phyloP scores from a whole-genome alignment of 2,329 filamentous ascomycete genomes.

The Penicillium rolfsii region DNA sequence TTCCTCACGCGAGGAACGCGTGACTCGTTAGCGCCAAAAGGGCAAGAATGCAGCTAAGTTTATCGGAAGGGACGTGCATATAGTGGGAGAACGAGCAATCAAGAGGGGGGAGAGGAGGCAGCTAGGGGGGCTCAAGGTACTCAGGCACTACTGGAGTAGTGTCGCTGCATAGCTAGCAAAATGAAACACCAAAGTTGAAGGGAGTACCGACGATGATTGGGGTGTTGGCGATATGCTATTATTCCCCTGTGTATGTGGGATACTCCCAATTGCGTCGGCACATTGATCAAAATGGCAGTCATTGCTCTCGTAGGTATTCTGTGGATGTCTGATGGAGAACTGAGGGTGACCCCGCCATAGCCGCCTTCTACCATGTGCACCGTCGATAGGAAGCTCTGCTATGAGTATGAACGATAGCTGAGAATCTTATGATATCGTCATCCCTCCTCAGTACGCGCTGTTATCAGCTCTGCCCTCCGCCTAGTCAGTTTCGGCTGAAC shows the following conservation, averaged over 20 bases:
- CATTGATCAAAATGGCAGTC: neutral
- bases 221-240: neutral
- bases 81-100: neutral
- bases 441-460: neutral
- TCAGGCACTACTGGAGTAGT: no score
- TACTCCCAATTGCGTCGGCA: neutral
- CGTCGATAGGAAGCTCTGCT: neutral
- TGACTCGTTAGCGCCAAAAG: constrained; percentile 9
- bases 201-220: neutral
- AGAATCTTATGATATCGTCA: neutral
- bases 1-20: constrained; percentile 14
- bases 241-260: neutral
- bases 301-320: neutral
- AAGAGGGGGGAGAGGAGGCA: neutral
- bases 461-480: neutral
- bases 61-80: constrained; percentile 14
- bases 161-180: neutral
- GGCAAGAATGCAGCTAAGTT: constrained; percentile 5
- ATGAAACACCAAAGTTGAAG: neutral
- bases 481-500: neutral
- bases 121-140: neutral
- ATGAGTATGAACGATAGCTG: neutral
- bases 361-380: neutral
- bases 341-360: neutral
- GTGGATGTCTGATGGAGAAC: neutral